Conservation (phyloP, 345 rosid genomes). For the Citrus reticulata region DNA sequence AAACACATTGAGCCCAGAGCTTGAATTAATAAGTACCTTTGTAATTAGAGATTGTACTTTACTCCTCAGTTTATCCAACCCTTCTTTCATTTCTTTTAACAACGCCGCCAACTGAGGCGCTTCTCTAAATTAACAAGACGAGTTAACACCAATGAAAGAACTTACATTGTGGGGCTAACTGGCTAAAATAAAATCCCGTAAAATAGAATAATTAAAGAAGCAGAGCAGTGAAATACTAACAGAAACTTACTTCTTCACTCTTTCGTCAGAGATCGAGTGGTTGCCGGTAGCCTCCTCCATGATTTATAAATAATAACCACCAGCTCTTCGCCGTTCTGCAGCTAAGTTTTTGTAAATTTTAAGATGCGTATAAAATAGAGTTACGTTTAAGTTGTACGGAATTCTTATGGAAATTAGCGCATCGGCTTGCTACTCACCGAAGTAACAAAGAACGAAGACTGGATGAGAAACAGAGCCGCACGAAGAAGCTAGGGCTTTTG, state of each 20-base stretch:
- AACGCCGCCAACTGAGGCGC: conserved; percentile 56
- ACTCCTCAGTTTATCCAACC: conserved; percentile 60
- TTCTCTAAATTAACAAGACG: conserved; percentile 39
- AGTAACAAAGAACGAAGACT: background rate
- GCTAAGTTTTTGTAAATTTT: no score
- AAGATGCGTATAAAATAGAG: no score
- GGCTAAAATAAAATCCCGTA: background rate
- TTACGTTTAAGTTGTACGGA: no score
- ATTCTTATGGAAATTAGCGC: no score
- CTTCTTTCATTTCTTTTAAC: conserved; percentile 77
- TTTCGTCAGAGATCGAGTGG: conserved; percentile 13
- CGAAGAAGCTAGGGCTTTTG: background rate
- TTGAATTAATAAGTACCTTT: conserved; percentile 37
- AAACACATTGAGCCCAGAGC: background rate
- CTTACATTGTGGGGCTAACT: background rate
- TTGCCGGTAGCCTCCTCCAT: conserved; percentile 22
- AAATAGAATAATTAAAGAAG: background rate
- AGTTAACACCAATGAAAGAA: background rate
- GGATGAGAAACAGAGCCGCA: no score
- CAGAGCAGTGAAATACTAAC: background rate
- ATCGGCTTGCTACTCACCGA: background rate
- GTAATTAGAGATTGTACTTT: conserved; percentile 74
- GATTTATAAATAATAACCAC: background rate
- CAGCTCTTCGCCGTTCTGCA: no score
- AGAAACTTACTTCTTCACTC: conserved; percentile 33